A percentile compares a stretch with the other conserved stretches of the same genome.
These are phyloP conservation scores for Vaccinium macrocarpon DNA, from an alignment of 148 eudicot species.

Conservation along the genomic window DNA sequence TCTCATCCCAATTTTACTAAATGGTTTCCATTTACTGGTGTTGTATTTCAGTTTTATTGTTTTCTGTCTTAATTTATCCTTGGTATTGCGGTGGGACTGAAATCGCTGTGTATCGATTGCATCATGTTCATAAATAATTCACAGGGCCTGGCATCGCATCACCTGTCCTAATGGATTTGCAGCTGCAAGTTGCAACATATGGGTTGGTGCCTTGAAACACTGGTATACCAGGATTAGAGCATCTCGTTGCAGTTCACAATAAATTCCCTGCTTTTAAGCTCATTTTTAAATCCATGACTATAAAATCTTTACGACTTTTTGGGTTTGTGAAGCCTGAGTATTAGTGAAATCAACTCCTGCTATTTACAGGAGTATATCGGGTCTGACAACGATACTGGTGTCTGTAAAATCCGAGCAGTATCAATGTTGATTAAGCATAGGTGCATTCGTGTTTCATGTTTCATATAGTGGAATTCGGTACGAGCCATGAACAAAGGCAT, in stretches of 20 bases:
- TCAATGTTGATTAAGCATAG: too few species aligned
- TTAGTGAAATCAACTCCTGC: background rate
- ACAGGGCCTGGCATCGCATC: too few species aligned
- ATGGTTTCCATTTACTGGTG: background rate
- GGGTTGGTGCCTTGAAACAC: too few species aligned
- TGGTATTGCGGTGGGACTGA: background rate
- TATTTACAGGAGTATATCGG: background rate
- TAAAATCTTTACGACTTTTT: background rate
- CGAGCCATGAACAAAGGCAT: background rate
- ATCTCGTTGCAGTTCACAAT: too few species aligned
- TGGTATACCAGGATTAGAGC: too few species aligned
- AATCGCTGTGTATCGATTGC: background rate
- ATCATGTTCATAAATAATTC: background rate
- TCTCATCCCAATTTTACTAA: constrained; percentile 25
- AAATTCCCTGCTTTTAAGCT: too few species aligned
- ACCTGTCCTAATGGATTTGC: too few species aligned
- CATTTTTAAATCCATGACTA: too few species aligned
- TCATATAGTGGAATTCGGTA: too few species aligned
- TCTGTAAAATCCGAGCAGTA: background rate
- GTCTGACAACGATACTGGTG: too few species aligned
- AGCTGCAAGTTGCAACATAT: too few species aligned
- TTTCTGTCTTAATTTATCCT: background rate
- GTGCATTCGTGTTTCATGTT: too few species aligned
- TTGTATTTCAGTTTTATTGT: background rate
- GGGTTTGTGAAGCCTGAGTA: background rate